Base-by-base conservation (phyloP, 441 rosid genomes). In the Pelargonium citronellum region DNA sequence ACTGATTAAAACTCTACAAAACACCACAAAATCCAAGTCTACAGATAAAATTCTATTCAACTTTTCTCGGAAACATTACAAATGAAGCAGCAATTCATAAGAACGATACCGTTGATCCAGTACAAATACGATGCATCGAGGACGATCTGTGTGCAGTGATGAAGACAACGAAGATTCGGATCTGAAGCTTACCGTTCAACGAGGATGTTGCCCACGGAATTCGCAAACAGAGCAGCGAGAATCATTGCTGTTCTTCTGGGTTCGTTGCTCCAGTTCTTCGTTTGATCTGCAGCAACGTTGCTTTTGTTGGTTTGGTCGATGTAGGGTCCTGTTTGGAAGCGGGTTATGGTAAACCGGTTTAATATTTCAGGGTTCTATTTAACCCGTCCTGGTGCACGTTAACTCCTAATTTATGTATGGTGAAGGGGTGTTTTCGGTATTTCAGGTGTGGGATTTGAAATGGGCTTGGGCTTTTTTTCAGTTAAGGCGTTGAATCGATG, bases 131-230 rank as follows among this genome's bases (percentile, higher is more conserved):
- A 53, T 60, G 37, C 34, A 44, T 46, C 10, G 39, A 11, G 41
- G 15, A 49, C 19, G 17, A 24, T 5, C 2, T 9, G n/a, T 4
- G 0, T 2, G 55, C 16, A 8, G 15, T 0, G 61, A 34, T 1
- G 60, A 53, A 53, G 16, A 17, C 49, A 20, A 4, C 22, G 57
- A 74, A 17, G 62, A 15, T 15, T 47, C 30, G 30, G 75, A 77
- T 61, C 77, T 19, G 60, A 72, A 3, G 4, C 67, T 55, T 74
- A 87, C 98, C 96, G 78, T 81, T 92, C 98, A 76, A 92, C 86
- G 24, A 92, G 75, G 67, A 92, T 91, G 84, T 92, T 92, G 63
- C 98, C 98, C 49, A 83, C 96, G 37, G 86, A 86, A 58, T 92
- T 92, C 0, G 96, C 90, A 71, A 92, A 90, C 72, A 92, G 80